Conservation (phyloP, 2,329 filamentous ascomycete species). For the Arthroderma sp. region DNA sequence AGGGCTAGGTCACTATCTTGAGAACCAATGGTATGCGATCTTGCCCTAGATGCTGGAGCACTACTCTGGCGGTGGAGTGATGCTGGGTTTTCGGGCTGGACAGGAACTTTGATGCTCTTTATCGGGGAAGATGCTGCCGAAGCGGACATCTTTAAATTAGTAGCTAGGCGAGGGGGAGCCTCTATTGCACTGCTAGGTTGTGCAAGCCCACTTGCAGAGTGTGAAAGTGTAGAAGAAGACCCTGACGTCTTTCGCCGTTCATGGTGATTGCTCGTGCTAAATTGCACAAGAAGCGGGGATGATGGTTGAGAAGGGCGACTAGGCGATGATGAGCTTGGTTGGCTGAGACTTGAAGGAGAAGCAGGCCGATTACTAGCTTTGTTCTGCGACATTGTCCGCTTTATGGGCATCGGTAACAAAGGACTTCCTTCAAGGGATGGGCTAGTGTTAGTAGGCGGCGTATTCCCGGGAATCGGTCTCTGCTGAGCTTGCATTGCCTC, state of each 20-base stretch:
- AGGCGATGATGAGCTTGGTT: conserved; percentile 77
- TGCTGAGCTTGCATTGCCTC: conserved; percentile 67
- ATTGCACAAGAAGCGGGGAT: conserved; percentile 89
- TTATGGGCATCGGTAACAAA: conserved; percentile 62
- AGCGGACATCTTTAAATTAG: conserved; percentile 35
- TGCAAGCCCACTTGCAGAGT: conserved; percentile 36
- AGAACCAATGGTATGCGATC: conserved; percentile 86
- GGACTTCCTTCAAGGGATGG: conserved; percentile 75
- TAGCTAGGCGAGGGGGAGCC: conserved; percentile 43
- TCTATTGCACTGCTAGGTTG: conserved; percentile 52
- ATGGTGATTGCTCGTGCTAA: conserved; percentile 68
- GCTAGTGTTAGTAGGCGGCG: conserved; percentile 36
- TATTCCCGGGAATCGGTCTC: conserved; percentile 29
- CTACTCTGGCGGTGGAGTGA: conserved; percentile 51
- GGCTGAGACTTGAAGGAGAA: conserved; percentile 69
- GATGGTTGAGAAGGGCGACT: conserved; percentile 73
- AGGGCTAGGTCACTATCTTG: conserved; percentile 73
- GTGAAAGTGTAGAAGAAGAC: conserved; percentile 70
- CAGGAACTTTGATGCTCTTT: conserved; percentile 30
- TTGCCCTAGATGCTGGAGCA: conserved; percentile 51
- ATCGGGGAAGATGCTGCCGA: conserved; percentile 43
- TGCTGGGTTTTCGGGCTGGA: conserved; percentile 47
- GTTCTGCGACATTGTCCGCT: conserved; percentile 69
- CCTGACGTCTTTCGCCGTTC: conserved; percentile 89
- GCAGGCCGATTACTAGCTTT: conserved; percentile 66